Percentiles rank a stretch among this genome's conserved stretches.
phyloP scores from a whole-genome alignment of 345 rosid species.

The Salix udensis region DNA sequence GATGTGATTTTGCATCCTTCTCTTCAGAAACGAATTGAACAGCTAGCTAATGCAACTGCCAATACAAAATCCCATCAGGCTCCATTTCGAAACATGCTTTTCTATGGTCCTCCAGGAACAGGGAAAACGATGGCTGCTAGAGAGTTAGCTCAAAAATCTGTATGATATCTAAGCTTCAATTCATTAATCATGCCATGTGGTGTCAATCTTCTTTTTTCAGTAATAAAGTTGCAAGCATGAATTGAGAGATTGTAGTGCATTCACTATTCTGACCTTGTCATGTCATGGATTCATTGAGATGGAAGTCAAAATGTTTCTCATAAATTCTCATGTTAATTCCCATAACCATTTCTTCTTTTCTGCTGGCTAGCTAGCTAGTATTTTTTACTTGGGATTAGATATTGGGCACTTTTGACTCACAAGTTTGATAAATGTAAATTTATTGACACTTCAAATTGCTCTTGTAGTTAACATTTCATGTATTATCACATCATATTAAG shows the following conservation, averaged over 20 bases:
- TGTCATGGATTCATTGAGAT: not conserved
- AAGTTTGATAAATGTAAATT: not conserved
- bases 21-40: constrained; percentile 79
- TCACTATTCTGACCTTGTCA: not conserved
- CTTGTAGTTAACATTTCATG: not conserved
- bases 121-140: constrained; percentile 99
- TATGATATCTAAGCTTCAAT: constrained; percentile 34
- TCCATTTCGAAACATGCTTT: constrained; percentile 91
- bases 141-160: constrained; percentile 85
- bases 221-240: not conserved
- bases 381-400: not conserved
- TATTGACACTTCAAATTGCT: not conserved
- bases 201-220: not conserved
- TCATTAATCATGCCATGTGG: not conserved
- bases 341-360: not conserved
- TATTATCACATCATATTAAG: not conserved
- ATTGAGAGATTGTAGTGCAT: not conserved
- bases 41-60: constrained; percentile 86
- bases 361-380: not conserved
- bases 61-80: constrained; percentile 95
- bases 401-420: not conserved
- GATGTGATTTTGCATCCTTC: constrained; percentile 89
- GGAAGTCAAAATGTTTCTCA: not conserved
- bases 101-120: constrained; percentile 98
- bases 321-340: not conserved